Evolutionary conservation across 148 eudicot species (phyloP).

Genomic region (Euryodendron excelsum): DNA sequence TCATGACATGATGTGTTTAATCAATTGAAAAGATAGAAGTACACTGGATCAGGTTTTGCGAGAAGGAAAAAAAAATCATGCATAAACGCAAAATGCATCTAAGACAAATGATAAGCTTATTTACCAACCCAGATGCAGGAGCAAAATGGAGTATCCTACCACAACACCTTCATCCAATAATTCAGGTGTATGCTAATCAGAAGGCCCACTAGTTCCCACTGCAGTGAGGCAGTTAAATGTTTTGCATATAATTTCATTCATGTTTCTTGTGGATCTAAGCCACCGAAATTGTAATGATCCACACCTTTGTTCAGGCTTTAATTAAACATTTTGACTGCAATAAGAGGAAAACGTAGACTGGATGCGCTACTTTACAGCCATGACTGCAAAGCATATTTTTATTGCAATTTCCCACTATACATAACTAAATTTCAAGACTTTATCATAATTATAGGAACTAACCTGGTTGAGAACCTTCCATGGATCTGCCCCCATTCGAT

Average conservation of each 20-base stretch:
- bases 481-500: constrained; percentile 98
- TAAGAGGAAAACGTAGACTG: not conserved
- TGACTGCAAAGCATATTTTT: not conserved
- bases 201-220: not conserved
- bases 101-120: not conserved
- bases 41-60: too few species aligned
- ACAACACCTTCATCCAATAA: not conserved
- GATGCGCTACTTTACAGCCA: not conserved
- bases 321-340: not conserved
- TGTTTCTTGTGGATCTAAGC: not conserved
- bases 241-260: not conserved
- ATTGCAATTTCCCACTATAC: not conserved
- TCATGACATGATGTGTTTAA: not conserved
- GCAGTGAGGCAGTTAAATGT: not conserved
- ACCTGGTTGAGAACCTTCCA: constrained; percentile 98
- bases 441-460: not conserved
- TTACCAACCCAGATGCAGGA: not conserved
- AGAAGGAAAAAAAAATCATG: too few species aligned
- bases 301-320: not conserved
- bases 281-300: too few species aligned
- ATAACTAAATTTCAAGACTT: not conserved
- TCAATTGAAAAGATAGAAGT: not conserved
- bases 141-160: not conserved
- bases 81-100: not conserved
- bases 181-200: not conserved